Conservation (phyloP, 164 flowering plant species). For the Amborella trichopoda region DNA sequence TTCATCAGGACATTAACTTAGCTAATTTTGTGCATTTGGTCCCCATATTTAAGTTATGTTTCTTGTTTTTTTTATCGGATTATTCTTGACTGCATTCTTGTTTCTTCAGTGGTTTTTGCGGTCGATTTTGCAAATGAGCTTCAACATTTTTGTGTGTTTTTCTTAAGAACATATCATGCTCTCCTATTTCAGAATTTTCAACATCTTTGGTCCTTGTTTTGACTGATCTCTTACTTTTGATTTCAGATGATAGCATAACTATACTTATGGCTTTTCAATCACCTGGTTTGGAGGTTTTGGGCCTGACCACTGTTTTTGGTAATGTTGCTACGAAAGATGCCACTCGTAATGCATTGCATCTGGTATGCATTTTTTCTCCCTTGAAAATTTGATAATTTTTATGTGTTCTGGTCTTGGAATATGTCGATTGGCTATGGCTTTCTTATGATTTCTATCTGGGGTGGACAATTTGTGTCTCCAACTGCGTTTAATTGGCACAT, state of each 20-base stretch:
- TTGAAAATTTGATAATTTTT: not conserved
- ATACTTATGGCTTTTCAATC: constrained; percentile 91
- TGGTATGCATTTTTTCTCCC: constrained; percentile 38
- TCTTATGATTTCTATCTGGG: not conserved
- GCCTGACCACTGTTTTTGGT: constrained; percentile 87
- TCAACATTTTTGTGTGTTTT: not conserved
- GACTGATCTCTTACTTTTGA: not conserved
- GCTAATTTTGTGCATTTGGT: too few relatives aligned
- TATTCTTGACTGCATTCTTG: not conserved
- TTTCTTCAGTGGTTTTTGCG: not conserved
- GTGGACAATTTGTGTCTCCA: constrained; percentile 3
- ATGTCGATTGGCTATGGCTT: not conserved
- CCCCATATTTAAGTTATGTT: not conserved
- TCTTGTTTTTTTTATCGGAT: not conserved
- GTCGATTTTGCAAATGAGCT: not conserved
- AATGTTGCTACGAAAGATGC: constrained; percentile 72
- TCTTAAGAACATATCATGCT: too few relatives aligned
- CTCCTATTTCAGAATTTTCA: too few relatives aligned
- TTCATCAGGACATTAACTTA: too few relatives aligned
- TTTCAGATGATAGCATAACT: constrained; percentile 92
- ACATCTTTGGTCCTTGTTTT: not conserved
- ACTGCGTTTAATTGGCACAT: too few relatives aligned
- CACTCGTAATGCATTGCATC: constrained; percentile 77
- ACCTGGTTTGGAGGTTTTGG: constrained; percentile 64
- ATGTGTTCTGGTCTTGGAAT: not conserved